Conservation (phyloP, 2,329 filamentous ascomycete species). For the Fusarium cyanostomum region DNA sequence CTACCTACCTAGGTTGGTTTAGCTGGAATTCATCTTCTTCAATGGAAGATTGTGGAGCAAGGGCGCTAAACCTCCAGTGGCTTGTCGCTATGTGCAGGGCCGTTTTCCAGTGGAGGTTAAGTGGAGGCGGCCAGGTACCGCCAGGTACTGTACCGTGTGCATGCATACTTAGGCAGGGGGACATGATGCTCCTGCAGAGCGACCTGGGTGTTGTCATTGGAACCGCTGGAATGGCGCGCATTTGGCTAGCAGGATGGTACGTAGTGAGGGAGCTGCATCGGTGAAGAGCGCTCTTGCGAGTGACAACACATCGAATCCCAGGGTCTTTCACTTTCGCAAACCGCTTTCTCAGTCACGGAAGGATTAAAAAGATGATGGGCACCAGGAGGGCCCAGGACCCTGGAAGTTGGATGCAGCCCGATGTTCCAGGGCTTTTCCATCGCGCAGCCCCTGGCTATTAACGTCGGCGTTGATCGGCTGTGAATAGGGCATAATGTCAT, state of each 20-base stretch:
- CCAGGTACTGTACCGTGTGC: conserved; percentile 29
- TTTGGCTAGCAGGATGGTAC: no score
- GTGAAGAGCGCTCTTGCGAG: no score
- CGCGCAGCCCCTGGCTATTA: conserved; percentile 22
- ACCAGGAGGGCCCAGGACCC: no score
- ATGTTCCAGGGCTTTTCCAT: no score
- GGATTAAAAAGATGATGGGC: no score
- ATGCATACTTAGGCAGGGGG: conserved; percentile 11
- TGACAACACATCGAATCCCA: no score
- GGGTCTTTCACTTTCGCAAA: no score
- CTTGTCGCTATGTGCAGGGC: conserved; percentile 25
- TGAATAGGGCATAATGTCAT: conserved; percentile 3
- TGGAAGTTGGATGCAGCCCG: no score
- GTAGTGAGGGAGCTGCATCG: no score
- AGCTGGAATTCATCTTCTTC: conserved; percentile 22
- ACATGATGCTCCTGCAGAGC: background rate
- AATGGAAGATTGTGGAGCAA: conserved; percentile 32
- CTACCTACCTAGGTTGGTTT: conserved; percentile 22
- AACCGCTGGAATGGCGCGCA: no score
- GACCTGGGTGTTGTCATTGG: no score
- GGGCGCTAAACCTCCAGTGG: conserved; percentile 35
- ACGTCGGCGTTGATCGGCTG: conserved; percentile 16
- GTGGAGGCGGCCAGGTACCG: conserved; percentile 26
- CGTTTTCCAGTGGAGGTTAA: conserved; percentile 26
- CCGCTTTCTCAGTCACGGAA: no score